Base-by-base conservation (phyloP, 257 asterid species). In the Nicotiana knightiana region DNA sequence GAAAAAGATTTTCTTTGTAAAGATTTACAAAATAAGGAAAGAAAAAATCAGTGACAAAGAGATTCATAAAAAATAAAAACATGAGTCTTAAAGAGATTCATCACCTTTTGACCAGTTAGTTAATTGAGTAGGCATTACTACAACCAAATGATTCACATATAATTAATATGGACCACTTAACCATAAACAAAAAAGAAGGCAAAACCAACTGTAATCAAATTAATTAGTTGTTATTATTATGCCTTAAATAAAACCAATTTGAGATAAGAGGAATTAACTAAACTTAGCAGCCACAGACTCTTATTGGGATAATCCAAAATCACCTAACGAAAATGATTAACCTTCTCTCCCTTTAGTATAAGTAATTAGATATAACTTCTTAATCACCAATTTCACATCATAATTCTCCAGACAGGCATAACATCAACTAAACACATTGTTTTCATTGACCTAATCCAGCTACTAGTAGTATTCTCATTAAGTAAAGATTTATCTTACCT, bases 361-460 rank as follows among this genome's bases (percentile, higher is more conserved):
- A 73, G 43, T 24, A 73, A 73, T 48, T 73, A 79, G 88, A 83
- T 89, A 68, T 76, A 71, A 84, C 88, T 83, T 75, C 63, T 5
- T 81, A 84, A 86, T 91, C 87, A 86, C 24, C 84, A 77, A 62
- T 81, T 84, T 48, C 17, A 76, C 68, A 85, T 81, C 77, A 80
- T 61, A 80, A 76, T 16, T 53, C 58, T 53, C 58, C 1, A 15
- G 58, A 53, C 16, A 53, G 18, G 58, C 58, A 48, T 84, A 89
- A 82, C 90, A 76, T 53, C 58, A 48, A 73, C 79, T 81, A 87
- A 88, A 86, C 86, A 83, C 28, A 86, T 91, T 88, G 81, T 90
- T 91, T 88, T 90, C 95, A 81, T 84, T 28, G 87, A 91, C 97
- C 97, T 92, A 91, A 89, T 90, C 90, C 90, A 92, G 68, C 93